These are phyloP conservation scores for Loxodes magnus DNA, from an alignment of 73 alveolate species.

Conservation along the genomic window DNA sequence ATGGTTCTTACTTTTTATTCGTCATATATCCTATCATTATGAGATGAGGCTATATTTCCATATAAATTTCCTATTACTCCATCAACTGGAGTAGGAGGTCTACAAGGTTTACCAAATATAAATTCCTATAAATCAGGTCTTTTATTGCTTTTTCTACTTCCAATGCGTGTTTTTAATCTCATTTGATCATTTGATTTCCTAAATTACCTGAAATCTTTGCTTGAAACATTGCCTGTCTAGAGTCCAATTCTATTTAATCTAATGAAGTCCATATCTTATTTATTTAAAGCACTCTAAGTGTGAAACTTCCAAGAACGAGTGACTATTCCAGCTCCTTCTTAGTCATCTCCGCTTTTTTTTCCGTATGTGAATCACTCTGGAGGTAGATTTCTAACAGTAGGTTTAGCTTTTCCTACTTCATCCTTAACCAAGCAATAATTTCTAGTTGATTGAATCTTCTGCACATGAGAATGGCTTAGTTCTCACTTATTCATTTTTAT, in stretches of 20 bases:
- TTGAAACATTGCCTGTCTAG: too few species aligned
- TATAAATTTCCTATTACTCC: slow-evolving; percentile 30
- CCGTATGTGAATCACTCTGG: slow-evolving; percentile 62
- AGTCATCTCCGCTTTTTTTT: slow-evolving; percentile 51
- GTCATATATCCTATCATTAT: not conserved
- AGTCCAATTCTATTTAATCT: too few species aligned
- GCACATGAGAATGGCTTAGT: too few species aligned
- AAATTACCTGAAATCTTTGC: too few species aligned
- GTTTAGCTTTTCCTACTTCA: slow-evolving; percentile 77
- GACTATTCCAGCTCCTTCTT: slow-evolving; percentile 64
- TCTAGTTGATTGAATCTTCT: slow-evolving; percentile 14
- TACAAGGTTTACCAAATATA: slow-evolving; percentile 55
- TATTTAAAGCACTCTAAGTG: too few species aligned
- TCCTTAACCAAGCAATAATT: slow-evolving; percentile 62
- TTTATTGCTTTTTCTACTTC: too few species aligned
- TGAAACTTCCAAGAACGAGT: not conserved
- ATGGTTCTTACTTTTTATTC: too few species aligned
- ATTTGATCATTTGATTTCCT: too few species aligned
- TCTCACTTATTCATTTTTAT: too few species aligned
- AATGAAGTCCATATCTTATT: too few species aligned
- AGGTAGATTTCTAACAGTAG: slow-evolving; percentile 55
- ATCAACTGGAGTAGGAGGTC: slow-evolving; percentile 71
- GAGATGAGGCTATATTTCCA: not conserved
- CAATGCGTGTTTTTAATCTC: too few species aligned
- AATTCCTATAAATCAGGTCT: too few species aligned